A percentile compares a stretch with the other conserved stretches of the same genome.
Evolutionary conservation across 371 early-diverging fungal species (phyloP).

Genomic region (Nematocida displodere): DNA sequence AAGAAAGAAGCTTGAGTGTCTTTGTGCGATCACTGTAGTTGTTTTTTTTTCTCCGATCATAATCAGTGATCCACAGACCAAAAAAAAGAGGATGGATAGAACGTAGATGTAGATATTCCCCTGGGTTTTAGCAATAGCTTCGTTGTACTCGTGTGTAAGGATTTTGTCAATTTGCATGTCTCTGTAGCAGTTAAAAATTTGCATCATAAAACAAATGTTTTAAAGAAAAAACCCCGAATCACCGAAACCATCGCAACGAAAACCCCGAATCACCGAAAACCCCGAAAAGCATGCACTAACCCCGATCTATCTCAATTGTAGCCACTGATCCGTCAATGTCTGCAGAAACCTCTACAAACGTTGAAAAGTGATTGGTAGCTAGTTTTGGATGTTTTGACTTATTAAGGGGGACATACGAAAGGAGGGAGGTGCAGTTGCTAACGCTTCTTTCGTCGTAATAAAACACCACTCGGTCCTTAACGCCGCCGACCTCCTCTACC

Average conservation of each 20-base stretch:
- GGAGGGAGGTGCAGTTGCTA: not conserved
- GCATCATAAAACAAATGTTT: too few relatives aligned
- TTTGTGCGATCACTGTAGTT: not conserved
- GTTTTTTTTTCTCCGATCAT: not conserved
- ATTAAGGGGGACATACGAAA: constrained; percentile 8
- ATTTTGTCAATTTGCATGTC: too few relatives aligned
- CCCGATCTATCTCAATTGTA: not conserved
- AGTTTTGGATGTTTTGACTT: not conserved
- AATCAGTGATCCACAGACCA: too few relatives aligned
- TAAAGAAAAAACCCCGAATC: too few relatives aligned
- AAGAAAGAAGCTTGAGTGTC: not conserved
- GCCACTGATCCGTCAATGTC: not conserved
- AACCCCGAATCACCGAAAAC: too few relatives aligned
- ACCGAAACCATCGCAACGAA: too few relatives aligned
- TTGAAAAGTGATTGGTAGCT: not conserved
- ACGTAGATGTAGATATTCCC: too few relatives aligned
- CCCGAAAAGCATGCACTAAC: too few relatives aligned
- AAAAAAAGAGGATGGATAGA: too few relatives aligned
- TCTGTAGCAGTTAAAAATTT: too few relatives aligned
- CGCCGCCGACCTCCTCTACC: constrained; percentile 16
- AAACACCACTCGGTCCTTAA: not conserved
- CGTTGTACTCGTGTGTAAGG: too few relatives aligned
- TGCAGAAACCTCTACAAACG: not conserved
- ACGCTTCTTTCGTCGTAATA: not conserved
- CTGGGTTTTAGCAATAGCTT: too few relatives aligned